Base-by-base conservation (phyloP, 352 stramenopile species). In the Globisporangium spinosum region DNA sequence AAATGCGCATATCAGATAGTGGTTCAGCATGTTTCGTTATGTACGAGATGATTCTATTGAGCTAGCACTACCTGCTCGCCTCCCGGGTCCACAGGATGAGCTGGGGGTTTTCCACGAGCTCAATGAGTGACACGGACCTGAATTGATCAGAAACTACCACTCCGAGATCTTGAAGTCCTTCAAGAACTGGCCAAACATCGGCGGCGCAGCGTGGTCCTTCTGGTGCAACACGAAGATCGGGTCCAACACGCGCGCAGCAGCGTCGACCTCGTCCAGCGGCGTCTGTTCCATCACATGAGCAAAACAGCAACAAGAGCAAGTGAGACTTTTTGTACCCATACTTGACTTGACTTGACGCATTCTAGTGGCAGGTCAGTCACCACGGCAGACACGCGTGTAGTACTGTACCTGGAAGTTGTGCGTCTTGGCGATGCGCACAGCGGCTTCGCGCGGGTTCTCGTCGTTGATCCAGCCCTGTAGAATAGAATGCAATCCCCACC, bases 391-490 rank as follows among this genome's bases (percentile, higher is more conserved):
- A 32, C 29, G 29, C 29, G 29, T 32, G 29, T 32, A 32, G 29
- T 32, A 32, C 3, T 32, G n/a, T 71, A 88, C 80, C 74, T 88
- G 94, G 78, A 99, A 99, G 62, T 97, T 89, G 84, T 98, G 97
- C 1, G 72, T 88, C 66, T 88, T 79, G 2, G 92, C 93, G 68
- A 96, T 98, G 45, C 89, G 90, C 62, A 77, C 87, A 27, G 96
- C 95, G 51, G 89, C 82, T 35, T 98, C 89, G n/a, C 95, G 78
- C 43, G 95, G 95, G 79, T 98, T 98, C 72, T 98, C 95, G 73
- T 98, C 94, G 73, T 98, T 98, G 73, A 98, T 98, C 95, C 95
- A 98, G 69, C 95, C 94, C 75, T 82, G n/a, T 13, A 47, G 12
- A 27, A 55, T 15, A 47, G 4, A 15, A 47, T 47, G 29, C 29